phyloP scores from a whole-genome alignment of 1,139 yeast species.

The Hanseniaspora sp. region DNA sequence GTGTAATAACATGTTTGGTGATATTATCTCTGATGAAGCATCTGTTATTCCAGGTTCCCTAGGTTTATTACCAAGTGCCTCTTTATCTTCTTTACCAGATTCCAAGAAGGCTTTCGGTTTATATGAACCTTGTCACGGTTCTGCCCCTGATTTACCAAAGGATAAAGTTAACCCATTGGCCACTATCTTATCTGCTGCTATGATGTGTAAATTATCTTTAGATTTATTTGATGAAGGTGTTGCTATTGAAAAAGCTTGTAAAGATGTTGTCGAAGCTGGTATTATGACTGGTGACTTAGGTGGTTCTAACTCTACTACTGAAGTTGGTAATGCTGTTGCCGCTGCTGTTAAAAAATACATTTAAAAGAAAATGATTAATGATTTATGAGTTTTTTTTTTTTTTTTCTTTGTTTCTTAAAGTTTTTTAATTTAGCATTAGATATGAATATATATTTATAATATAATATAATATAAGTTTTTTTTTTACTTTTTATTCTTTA shows the following conservation, averaged over 20 bases:
- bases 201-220: conserved; percentile 89
- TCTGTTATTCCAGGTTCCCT: conserved; percentile 95
- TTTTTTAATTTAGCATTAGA: neutral
- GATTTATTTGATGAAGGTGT: conserved; percentile 74
- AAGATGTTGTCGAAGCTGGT: conserved; percentile 66
- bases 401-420: neutral
- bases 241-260: conserved; percentile 82
- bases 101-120: conserved; percentile 87
- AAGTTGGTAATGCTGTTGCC: conserved; percentile 89
- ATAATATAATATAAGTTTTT: no score
- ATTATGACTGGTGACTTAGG: conserved; percentile 84
- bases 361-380: neutral
- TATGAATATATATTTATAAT: neutral
- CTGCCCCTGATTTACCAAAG: conserved; percentile 84
- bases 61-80: conserved; percentile 91
- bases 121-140: conserved; percentile 97
- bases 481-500: no score
- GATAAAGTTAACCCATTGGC: conserved; percentile 93
- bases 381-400: neutral
- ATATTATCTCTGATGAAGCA: conserved; percentile 93
- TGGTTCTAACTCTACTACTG: conserved; percentile 66
- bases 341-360: conserved; percentile 38
- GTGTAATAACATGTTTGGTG: conserved; percentile 96
- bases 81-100: conserved; percentile 90
- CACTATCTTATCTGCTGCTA: conserved; percentile 85